These are phyloP conservation scores for Ophiostoma triangulosporum DNA, from an alignment of 2,329 filamentous ascomycete species.

Conservation along the genomic window DNA sequence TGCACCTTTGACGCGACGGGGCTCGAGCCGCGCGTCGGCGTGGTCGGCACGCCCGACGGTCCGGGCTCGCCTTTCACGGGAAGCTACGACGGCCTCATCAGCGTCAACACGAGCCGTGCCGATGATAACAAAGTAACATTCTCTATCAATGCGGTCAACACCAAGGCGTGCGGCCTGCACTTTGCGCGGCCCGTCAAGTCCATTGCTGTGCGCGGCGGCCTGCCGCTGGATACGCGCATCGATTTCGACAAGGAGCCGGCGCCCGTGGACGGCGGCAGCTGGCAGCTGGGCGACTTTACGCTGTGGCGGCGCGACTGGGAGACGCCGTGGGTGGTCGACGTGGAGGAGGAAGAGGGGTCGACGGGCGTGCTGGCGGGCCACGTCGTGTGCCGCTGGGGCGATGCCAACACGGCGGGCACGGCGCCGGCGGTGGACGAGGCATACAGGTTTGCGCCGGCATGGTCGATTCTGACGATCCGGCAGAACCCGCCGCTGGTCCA, in stretches of 20 bases:
- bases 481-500: slow-evolving; percentile 66
- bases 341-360: slow-evolving; percentile 42
- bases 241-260: slow-evolving; percentile 35
- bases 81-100: slow-evolving; percentile 46
- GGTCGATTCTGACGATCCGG: slow-evolving; percentile 63
- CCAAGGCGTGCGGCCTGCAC: slow-evolving; percentile 60
- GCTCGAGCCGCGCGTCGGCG: slow-evolving; percentile 19
- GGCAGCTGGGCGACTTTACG: slow-evolving; percentile 46
- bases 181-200: slow-evolving; percentile 55
- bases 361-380: slow-evolving; percentile 39
- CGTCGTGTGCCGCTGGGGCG: slow-evolving; percentile 75
- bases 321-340: slow-evolving; percentile 60
- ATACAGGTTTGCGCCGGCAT: slow-evolving; percentile 59
- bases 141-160: slow-evolving; percentile 57
- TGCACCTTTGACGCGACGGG: slow-evolving; percentile 57
- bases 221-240: slow-evolving; percentile 50
- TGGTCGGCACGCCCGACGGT: slow-evolving; percentile 41
- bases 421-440: slow-evolving; percentile 81
- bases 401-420: slow-evolving; percentile 55
- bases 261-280: slow-evolving; percentile 41
- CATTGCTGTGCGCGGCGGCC: slow-evolving; percentile 47
- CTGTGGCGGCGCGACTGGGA: slow-evolving; percentile 77
- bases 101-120: slow-evolving; percentile 42
- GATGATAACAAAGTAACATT: slow-evolving; percentile 32
- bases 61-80: slow-evolving; percentile 47